Base-by-base conservation (phyloP, 768 basidiomycete species). In the Paxillus involutus region DNA sequence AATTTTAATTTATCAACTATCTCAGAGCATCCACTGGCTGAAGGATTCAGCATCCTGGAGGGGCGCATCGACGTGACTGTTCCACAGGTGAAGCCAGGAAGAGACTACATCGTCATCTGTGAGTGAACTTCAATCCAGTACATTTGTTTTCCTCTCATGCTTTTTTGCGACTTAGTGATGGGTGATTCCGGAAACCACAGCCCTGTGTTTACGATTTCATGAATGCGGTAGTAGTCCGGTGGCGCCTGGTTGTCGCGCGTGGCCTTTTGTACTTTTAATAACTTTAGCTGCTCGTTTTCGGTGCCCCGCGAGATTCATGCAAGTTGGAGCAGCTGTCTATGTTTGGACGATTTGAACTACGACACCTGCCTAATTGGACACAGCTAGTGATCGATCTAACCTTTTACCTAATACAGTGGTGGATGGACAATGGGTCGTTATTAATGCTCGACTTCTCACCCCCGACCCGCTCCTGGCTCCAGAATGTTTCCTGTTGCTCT, bases 121-220 rank as follows among this genome's bases (percentile, higher is more conserved):
- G 61, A 74, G 84, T 82, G n/a, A 33, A n/a, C 21, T 47, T 37
- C 14, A 2, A 32, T 32, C 13, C 42, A 14, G 45, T 47, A 14
- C 29, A 11, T 17, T 21, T 46, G 42, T 17, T 21, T n/a, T 7
- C 21, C 41, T 35, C 37, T 35, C 37, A 19, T 16, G 19, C 16
- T 17, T 46, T 32, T 32, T 32, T 32, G 14, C 33, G 30, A 48
- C 47, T 13, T 47, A 85, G 84, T 87, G 45, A 74, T 84, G 59
- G 84, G 84, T 33, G 80, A 85, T 63, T 84, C 82, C 19, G 86
- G 85, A 17, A 84, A 88, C 56, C 65, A 71, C 6, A 85, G 82
- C 63, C 83, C 82, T 0, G 41, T 74, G 37, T 87, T 88, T 63
- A 78, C 76, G 4, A 88, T 88, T 57, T 8, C 21, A 39, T 14